Percentiles rank a stretch among this genome's conserved stretches.
Conservation (phyloP, 2,329 filamentous ascomycete species). For the Colletotrichum nymphaeae region DNA sequence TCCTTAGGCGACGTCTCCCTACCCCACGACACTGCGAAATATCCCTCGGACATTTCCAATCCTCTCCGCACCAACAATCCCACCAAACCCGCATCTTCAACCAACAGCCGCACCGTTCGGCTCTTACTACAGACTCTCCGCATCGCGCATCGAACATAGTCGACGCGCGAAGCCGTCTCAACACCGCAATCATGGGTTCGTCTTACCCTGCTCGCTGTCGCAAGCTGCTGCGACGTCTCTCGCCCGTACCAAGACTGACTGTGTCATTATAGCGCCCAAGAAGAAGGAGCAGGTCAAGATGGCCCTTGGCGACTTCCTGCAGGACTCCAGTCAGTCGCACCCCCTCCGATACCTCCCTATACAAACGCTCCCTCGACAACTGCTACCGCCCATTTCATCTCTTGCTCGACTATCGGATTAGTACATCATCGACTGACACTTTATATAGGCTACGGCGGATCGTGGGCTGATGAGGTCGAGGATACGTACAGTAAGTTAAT, state of each 20-base stretch:
- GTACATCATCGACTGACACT: conserved; percentile 40
- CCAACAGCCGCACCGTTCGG: conserved; percentile 32
- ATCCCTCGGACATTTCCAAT: conserved; percentile 31
- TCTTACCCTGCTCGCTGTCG: conserved; percentile 18
- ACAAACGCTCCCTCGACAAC: conserved; percentile 9
- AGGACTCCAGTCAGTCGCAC: conserved; percentile 81
- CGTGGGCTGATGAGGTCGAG: conserved; percentile 99
- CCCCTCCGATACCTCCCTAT: conserved; percentile 34
- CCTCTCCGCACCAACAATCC: conserved; percentile 30
- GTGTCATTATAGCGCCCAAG: conserved; percentile 76
- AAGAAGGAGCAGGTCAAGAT: conserved; percentile 97
- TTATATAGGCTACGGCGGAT: conserved; percentile 71
- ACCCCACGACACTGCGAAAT: conserved; percentile 1
- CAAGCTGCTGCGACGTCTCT: neutral
- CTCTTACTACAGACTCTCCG: conserved; percentile 9
- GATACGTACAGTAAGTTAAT: conserved; percentile 78
- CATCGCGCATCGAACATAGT: conserved; percentile 48
- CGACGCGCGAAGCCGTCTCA: conserved; percentile 60
- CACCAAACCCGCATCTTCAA: conserved; percentile 22
- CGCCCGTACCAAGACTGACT: conserved; percentile 28
- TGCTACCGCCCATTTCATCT: conserved; percentile 42
- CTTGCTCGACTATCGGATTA: conserved; percentile 7
- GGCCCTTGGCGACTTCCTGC: conserved; percentile 96
- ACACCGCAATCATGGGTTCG: conserved; percentile 72
- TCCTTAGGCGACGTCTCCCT: conserved; percentile 1